A percentile compares a stretch with the other conserved stretches of the same genome.
Conservation (phyloP, 2,329 filamentous ascomycete species). For the Metarhizium rileyi region DNA sequence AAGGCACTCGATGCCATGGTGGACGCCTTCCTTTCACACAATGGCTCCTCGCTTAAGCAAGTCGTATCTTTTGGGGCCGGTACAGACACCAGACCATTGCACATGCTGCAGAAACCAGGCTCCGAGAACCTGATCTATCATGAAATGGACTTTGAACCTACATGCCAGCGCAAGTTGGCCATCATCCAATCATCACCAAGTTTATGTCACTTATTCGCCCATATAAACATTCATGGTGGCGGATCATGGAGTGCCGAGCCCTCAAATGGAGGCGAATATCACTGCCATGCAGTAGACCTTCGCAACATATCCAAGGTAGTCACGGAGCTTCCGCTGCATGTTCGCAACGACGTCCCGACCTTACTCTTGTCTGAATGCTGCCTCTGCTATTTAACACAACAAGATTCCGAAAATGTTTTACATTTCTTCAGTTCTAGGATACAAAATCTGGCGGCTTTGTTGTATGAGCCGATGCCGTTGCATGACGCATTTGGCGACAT, state of each 20-base stretch:
- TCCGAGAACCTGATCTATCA: constrained; percentile 59
- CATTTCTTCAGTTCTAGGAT: constrained; percentile 50
- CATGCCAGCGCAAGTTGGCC: constrained; percentile 57
- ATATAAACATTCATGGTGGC: constrained; percentile 19
- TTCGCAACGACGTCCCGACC: constrained; percentile 58
- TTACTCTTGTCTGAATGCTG: constrained; percentile 92
- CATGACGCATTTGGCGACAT: constrained; percentile 80
- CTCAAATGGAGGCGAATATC: constrained; percentile 32
- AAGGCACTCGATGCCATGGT: constrained; percentile 73
- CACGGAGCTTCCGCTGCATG: constrained; percentile 3
- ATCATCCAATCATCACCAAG: constrained; percentile 37
- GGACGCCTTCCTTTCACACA: constrained; percentile 51
- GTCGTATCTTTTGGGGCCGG: constrained; percentile 90
- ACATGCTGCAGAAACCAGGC: constrained; percentile 46
- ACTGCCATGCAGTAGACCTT: constrained; percentile 60
- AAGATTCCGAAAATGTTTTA: constrained; percentile 54
- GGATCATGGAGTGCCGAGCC: constrained; percentile 34
- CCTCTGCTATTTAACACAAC: constrained; percentile 70
- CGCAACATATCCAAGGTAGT: constrained; percentile 37
- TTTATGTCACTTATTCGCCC: constrained; percentile 29
- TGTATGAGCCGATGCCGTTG: constrained; percentile 86
- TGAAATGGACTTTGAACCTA: constrained; percentile 79
- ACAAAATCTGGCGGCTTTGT: constrained; percentile 44
- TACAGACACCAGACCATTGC: constrained; percentile 82
- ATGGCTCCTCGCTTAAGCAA: constrained; percentile 43